A percentile compares a stretch with the other conserved stretches of the same genome.
These are phyloP conservation scores for Populus pruinosa DNA, from an alignment of 345 rosid species.

Conservation along the genomic window DNA sequence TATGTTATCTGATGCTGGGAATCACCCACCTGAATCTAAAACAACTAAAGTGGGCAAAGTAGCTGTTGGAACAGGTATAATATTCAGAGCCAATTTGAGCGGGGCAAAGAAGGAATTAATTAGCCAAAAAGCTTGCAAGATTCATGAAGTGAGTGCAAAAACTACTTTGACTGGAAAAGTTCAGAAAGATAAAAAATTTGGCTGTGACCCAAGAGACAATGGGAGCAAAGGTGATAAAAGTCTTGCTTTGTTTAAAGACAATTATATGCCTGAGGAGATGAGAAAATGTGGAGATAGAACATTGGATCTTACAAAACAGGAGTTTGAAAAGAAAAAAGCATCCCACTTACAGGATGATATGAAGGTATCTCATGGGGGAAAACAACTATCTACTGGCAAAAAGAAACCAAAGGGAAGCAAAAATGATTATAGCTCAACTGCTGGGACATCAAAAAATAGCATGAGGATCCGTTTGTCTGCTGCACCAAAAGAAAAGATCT, in stretches of 20 bases:
- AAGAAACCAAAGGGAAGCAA: slow-evolving; percentile 43
- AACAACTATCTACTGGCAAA: slow-evolving; percentile 37
- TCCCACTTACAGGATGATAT: slow-evolving; percentile 31
- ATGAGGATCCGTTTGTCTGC: slow-evolving; percentile 34
- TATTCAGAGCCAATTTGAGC: background rate
- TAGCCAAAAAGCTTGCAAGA: background rate
- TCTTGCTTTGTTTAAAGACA: slow-evolving; percentile 15
- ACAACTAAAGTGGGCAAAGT: background rate
- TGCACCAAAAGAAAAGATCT: slow-evolving; percentile 36
- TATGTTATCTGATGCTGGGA: background rate
- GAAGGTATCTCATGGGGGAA: slow-evolving; percentile 37
- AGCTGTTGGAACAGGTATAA: background rate
- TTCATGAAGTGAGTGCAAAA: slow-evolving; percentile 37
- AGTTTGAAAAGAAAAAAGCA: slow-evolving; percentile 12
- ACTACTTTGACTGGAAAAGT: slow-evolving; percentile 39
- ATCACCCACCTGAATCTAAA: background rate
- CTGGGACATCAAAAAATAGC: slow-evolving; percentile 37
- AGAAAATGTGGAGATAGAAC: background rate
- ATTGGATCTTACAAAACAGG: slow-evolving; percentile 34
- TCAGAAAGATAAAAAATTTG: slow-evolving; percentile 45
- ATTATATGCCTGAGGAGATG: slow-evolving; percentile 2
- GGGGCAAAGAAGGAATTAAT: background rate
- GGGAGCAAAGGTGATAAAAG: slow-evolving; percentile 27
- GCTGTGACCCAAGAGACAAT: slow-evolving; percentile 34
- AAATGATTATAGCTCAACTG: slow-evolving; percentile 23